phyloP scores from a whole-genome alignment of 2,329 filamentous ascomycete species.

The Neonectria punicea region DNA sequence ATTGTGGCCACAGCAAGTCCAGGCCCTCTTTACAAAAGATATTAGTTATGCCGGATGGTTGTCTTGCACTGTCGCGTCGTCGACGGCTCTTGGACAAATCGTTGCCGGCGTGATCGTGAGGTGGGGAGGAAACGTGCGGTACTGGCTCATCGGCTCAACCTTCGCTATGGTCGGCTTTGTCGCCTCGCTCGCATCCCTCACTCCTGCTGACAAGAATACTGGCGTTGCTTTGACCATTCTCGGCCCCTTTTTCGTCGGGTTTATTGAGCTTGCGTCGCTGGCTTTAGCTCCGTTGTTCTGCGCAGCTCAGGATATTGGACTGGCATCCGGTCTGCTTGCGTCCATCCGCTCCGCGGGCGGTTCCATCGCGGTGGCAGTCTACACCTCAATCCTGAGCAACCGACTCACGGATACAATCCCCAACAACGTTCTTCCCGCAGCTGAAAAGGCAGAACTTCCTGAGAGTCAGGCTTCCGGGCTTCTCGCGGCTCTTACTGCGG shows the following conservation, averaged over 20 bases:
- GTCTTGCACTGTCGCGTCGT: slow-evolving; percentile 49
- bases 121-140: slow-evolving; percentile 49
- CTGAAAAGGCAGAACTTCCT: slow-evolving; percentile 50
- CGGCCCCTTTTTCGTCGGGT: slow-evolving; percentile 51
- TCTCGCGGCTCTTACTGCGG: slow-evolving; percentile 45
- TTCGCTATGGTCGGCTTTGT: slow-evolving; percentile 52
- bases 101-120: slow-evolving; percentile 47
- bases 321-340: slow-evolving; percentile 53
- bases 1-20: slow-evolving; percentile 51
- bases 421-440: slow-evolving; percentile 47
- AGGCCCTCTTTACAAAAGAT: slow-evolving; percentile 48
- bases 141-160: slow-evolving; percentile 51
- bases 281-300: slow-evolving; percentile 51
- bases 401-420: slow-evolving; percentile 50
- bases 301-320: slow-evolving; percentile 52
- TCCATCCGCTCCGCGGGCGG: slow-evolving; percentile 52
- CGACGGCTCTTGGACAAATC: slow-evolving; percentile 49
- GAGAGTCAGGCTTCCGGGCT: slow-evolving; percentile 46
- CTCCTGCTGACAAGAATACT: slow-evolving; percentile 44
- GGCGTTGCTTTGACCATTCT: slow-evolving; percentile 50
- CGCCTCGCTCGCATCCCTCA: slow-evolving; percentile 47
- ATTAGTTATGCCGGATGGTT: slow-evolving; percentile 51
- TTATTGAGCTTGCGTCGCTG: slow-evolving; percentile 49
- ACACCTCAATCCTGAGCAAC: slow-evolving; percentile 52
- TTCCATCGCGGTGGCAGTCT: slow-evolving; percentile 52